Base-by-base conservation (phyloP, 768 basidiomycete genomes). In the Russula virescens region DNA sequence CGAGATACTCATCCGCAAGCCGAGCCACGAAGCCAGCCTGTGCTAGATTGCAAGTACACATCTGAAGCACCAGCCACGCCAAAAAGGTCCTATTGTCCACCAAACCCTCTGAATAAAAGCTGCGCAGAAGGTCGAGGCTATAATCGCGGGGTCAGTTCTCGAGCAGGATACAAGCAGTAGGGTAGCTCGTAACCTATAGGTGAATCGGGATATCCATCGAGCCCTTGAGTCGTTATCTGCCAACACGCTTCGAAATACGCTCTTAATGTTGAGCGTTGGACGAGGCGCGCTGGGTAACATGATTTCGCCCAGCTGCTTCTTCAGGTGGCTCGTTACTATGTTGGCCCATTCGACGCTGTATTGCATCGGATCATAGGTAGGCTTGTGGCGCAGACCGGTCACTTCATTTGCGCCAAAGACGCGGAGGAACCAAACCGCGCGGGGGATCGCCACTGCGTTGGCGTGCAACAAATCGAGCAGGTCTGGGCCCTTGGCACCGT, bases 321-420 rank as follows among this genome's bases (percentile, higher is more conserved):
- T 91, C 74, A 94, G 76, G 69, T 92, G 89, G 55, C 84, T 79
- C 0, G 88, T 91, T 35, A 94, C 82, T 9, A 90, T 81, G 68
- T 84, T 88, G 2, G 92, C 86, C 89, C 91, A 92, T 61, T 94
- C 91, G 18, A 88, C 73, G 65, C 90, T 91, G 70, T 94, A 92
- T 68, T 89, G 89, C 6, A 81, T 86, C 1, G 90, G 89, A 67
- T 89, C 86, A 72, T 89, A 91, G n/a, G 81, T 73, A 4, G 89
- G 87, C 69, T 88, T 89, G 67, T 90, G 88, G 47, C 88, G 80
- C 46, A 90, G 73, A 31, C 87, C 89, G 23, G 87, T 83, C 53
- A 88, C 90, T 74, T 94, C 92, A 68, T 93, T 92, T 21, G 87
- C 90, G 26, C 92, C 92, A 68, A 92, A 84, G 4, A 92, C 90